Percentiles rank a stretch among this genome's conserved stretches.
These are phyloP conservation scores for Pyrenophora tritici-repentis DNA, from an alignment of 2,329 filamentous ascomycete species.

Conservation along the genomic window DNA sequence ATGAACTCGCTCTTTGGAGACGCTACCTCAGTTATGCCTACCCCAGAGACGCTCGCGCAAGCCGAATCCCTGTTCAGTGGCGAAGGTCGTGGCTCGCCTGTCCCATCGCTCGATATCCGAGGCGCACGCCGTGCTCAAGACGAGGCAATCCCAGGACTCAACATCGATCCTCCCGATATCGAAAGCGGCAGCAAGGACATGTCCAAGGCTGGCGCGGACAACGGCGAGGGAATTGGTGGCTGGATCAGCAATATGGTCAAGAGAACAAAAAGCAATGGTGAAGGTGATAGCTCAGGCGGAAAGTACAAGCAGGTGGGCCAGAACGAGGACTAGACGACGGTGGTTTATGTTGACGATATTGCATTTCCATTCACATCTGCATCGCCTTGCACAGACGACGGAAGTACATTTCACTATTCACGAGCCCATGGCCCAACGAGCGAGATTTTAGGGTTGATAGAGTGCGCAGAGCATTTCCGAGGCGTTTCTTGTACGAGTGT, in stretches of 20 bases:
- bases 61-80: constrained; percentile 79
- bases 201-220: constrained; percentile 33
- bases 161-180: constrained; percentile 76
- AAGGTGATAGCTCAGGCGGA: constrained; percentile 50
- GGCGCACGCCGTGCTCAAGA: constrained; percentile 52
- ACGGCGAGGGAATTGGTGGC: constrained; percentile 64
- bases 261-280: constrained; percentile 54
- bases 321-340: constrained; percentile 36
- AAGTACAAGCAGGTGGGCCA: constrained; percentile 55
- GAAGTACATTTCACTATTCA: constrained; percentile 33
- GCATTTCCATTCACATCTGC: constrained; percentile 29
- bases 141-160: constrained; percentile 75
- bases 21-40: constrained; percentile 80
- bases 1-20: constrained; percentile 97
- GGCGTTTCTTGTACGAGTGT: constrained; percentile 9
- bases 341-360: constrained; percentile 12
- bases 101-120: constrained; percentile 75
- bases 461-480: constrained; percentile 33
- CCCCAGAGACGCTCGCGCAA: constrained; percentile 77
- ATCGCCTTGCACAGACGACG: constrained; percentile 20
- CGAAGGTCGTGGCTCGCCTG: constrained; percentile 68
- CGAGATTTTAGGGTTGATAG: constrained; percentile 33
- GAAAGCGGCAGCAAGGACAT: constrained; percentile 58
- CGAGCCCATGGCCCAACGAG: constrained; percentile 24
- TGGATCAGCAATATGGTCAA: constrained; percentile 73